phyloP scores from a whole-genome alignment of 495 filamentous ascomycete genomes.

The Neurospora cerealis region DNA sequence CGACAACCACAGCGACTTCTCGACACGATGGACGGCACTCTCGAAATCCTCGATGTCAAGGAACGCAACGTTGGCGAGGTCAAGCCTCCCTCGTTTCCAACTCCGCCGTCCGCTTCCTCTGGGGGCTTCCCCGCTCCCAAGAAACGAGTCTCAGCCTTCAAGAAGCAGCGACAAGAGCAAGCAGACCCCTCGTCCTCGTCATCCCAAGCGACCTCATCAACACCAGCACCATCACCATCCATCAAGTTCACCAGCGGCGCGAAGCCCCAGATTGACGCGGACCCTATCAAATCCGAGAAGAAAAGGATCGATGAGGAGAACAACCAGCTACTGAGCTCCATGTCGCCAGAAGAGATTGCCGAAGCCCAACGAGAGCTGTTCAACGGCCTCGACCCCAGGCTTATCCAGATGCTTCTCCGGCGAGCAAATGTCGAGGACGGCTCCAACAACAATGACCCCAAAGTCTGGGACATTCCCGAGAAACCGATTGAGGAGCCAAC shows the following conservation, averaged over 20 bases:
- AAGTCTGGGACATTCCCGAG: constrained; percentile 4
- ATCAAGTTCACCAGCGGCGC: neutral
- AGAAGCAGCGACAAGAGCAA: constrained; percentile 46
- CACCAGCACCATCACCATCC: neutral
- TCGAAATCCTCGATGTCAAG: constrained; percentile 65
- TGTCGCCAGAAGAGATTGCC: constrained; percentile 76
- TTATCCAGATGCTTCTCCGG: constrained; percentile 68
- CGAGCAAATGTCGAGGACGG: constrained; percentile 68
- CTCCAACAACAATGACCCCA: neutral
- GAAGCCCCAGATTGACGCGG: constrained; percentile 2
- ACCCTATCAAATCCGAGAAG: constrained; percentile 43
- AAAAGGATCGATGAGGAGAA: constrained; percentile 75
- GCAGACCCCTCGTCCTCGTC: neutral
- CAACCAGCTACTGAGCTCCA: constrained; percentile 55
- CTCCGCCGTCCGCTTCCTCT: constrained; percentile 40
- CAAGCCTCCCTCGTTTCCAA: constrained; percentile 55
- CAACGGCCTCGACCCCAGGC: constrained; percentile 51
- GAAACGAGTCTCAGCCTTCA: constrained; percentile 72
- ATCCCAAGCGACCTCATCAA: neutral
- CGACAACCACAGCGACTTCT: neutral
- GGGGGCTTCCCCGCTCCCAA: constrained; percentile 85
- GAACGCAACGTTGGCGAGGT: constrained; percentile 53
- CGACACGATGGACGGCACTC: constrained; percentile 27
- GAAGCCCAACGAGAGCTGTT: constrained; percentile 67
- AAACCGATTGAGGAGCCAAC: constrained; percentile 2